A percentile compares a stretch with the other conserved stretches of the same genome.
Evolutionary conservation across 371 early-diverging fungal genomes (phyloP).

Genomic region (Mortierella polycephala): DNA sequence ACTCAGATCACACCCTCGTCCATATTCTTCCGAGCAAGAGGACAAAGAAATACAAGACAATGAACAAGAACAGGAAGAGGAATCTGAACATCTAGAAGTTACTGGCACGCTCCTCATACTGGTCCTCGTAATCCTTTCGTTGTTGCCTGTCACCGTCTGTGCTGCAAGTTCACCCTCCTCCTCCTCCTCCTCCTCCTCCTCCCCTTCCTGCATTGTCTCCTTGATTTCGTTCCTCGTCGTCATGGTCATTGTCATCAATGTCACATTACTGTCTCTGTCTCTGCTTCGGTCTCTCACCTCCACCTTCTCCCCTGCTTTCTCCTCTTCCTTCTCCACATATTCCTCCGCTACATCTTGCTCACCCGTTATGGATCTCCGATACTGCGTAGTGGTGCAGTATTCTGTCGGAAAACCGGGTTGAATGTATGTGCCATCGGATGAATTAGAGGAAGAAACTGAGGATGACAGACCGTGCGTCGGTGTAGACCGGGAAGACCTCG

Average conservation of each 20-base stretch:
- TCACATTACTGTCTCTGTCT: too few relatives aligned
- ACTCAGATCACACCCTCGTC: background rate
- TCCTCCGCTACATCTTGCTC: constrained; percentile 3
- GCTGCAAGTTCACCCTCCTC: too few relatives aligned
- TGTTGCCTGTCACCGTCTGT: too few relatives aligned
- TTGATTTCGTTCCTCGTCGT: constrained; percentile 1
- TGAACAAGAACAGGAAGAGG: background rate
- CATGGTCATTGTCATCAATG: too few relatives aligned
- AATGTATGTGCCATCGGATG: too few relatives aligned
- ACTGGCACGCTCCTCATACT: too few relatives aligned
- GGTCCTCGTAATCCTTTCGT: too few relatives aligned
- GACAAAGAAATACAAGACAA: background rate
- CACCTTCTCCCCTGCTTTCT: background rate
- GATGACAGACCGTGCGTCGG: background rate
- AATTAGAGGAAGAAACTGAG: too few relatives aligned
- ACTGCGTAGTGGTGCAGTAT: too few relatives aligned
- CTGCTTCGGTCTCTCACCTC: constrained; percentile 1
- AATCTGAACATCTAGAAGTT: too few relatives aligned
- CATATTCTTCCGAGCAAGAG: background rate
- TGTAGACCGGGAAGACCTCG: constrained; percentile 11
- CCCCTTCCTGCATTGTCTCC: background rate
- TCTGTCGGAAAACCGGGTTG: too few relatives aligned
- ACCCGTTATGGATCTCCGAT: constrained; percentile 3
- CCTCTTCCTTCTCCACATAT: constrained; percentile 1
- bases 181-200: constrained; percentile 1